Percentiles rank a stretch among this genome's conserved stretches.
Evolutionary conservation across 176 grass and related monocot species (phyloP).

Genomic region (Juncus effusus): DNA sequence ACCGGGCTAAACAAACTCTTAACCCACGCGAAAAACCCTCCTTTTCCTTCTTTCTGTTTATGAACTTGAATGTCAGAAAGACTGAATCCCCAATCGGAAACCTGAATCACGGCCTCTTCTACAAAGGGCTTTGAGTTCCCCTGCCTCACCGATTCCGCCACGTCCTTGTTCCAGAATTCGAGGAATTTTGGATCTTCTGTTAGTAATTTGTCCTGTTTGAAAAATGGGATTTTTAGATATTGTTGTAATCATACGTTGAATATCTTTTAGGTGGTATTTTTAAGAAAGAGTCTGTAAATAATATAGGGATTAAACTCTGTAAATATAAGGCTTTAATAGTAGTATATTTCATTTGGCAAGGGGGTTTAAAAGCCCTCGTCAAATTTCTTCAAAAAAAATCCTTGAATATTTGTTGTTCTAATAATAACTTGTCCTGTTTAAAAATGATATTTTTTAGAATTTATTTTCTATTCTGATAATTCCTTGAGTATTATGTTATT

Average conservation of each 20-base stretch:
- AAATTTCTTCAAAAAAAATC: no score
- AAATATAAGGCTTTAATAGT: no score
- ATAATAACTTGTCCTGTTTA: no score
- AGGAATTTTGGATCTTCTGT: conserved; percentile 55
- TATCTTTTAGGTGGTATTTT: no score
- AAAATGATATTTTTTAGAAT: no score
- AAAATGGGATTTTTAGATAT: neutral
- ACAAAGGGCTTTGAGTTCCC: conserved; percentile 61
- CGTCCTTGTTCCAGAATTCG: conserved; percentile 80
- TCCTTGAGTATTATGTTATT: no score
- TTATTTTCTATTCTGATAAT: no score
- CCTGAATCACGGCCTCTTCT: conserved; percentile 86
- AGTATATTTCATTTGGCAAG: no score
- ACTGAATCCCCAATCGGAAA: conserved; percentile 89
- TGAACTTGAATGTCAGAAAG: conserved; percentile 87
- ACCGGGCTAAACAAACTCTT: conserved; percentile 58
- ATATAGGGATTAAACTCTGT: no score
- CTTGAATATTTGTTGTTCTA: no score
- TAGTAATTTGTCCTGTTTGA: conserved; percentile 72
- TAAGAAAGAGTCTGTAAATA: no score
- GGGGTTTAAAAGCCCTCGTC: no score
- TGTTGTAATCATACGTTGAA: conserved; percentile 23
- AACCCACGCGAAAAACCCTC: conserved; percentile 60
- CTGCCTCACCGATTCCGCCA: conserved; percentile 79
- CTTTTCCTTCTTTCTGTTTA: conserved; percentile 49